Evolutionary conservation across 225 moss, liverwort and hornwort genomes (phyloP).

Genomic region (Rhytidiadelphus loreus): DNA sequence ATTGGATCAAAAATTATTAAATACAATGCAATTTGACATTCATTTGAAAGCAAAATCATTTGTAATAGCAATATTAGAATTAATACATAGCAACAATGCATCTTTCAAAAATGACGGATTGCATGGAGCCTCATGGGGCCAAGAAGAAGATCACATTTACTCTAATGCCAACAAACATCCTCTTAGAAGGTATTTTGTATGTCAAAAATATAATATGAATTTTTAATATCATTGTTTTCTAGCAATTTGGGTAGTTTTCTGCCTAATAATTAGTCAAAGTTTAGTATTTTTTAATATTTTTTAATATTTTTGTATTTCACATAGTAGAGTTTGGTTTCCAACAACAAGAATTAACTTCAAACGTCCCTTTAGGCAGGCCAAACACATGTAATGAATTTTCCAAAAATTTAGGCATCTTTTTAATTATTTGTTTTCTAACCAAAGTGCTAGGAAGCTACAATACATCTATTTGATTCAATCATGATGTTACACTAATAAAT

Average conservation of each 20-base stretch:
- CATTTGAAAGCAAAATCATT: conserved; percentile 14
- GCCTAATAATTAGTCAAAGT: not conserved
- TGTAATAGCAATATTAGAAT: conserved; percentile 2
- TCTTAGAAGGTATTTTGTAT: conserved; percentile 4
- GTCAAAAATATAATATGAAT: not conserved
- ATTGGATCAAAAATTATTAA: conserved; percentile 4
- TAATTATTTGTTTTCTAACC: not conserved
- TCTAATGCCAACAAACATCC: conserved; percentile 20
- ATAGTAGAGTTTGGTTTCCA: too few species aligned
- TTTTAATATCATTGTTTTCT: not conserved
- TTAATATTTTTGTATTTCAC: too few species aligned
- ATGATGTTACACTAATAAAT: not conserved
- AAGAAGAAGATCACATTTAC: conserved; percentile 40
- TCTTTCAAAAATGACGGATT: conserved; percentile 19
- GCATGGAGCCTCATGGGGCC: conserved; percentile 6
- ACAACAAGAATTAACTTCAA: too few species aligned
- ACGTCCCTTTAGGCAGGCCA: too few species aligned
- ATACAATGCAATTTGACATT: conserved; percentile 11
- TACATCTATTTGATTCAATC: not conserved
- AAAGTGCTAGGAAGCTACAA: too few species aligned
- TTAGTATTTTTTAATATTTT: too few species aligned
- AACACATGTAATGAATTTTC: too few species aligned
- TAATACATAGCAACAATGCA: conserved; percentile 9
- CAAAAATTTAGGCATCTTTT: too few species aligned
- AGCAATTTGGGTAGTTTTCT: not conserved